A percentile compares a stretch with the other conserved stretches of the same genome.
Evolutionary conservation across 2,329 filamentous ascomycete genomes (phyloP).

Genomic region (Sporothrix brunneoviolacea): DNA sequence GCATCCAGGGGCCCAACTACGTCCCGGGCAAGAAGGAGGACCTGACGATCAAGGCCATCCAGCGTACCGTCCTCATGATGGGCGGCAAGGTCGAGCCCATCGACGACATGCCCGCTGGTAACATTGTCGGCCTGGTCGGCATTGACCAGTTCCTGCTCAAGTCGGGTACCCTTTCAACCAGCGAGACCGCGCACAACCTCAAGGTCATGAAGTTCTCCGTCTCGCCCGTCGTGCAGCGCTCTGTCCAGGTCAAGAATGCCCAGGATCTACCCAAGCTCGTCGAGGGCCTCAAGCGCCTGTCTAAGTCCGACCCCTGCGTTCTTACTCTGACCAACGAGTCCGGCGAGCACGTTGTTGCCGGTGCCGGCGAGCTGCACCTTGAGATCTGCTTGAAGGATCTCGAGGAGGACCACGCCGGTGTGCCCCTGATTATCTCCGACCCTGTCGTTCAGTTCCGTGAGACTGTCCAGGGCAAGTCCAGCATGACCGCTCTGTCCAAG

Average conservation of each 20-base stretch:
- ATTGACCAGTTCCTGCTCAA: conserved; percentile 99
- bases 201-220: conserved; percentile 99
- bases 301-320: conserved; percentile 99
- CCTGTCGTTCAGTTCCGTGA: conserved; percentile 98
- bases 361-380: conserved; percentile 98
- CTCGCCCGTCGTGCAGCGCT: conserved; percentile 95
- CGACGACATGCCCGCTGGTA: conserved; percentile 95
- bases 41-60: conserved; percentile 97
- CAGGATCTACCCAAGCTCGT: conserved; percentile 99
- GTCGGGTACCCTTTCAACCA: conserved; percentile 98
- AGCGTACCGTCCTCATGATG: conserved; percentile 99
- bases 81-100: conserved; percentile 98
- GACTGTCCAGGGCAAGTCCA: conserved; percentile 76
- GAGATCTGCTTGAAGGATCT: conserved; percentile 99
- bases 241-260: conserved; percentile 99
- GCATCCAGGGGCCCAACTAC: conserved; percentile 99
- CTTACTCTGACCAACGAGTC: conserved; percentile 82
- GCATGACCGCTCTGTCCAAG: conserved; percentile 97
- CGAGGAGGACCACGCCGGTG: conserved; percentile 97
- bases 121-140: conserved; percentile 99
- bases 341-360: conserved; percentile 97
- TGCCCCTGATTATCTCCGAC: conserved; percentile 95
- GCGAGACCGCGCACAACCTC: conserved; percentile 96
- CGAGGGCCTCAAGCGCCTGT: conserved; percentile 99
- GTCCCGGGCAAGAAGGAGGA: conserved; percentile 96